These are phyloP conservation scores for Fusarium abutilonis DNA, from an alignment of 2,329 filamentous ascomycete genomes.

Conservation along the genomic window DNA sequence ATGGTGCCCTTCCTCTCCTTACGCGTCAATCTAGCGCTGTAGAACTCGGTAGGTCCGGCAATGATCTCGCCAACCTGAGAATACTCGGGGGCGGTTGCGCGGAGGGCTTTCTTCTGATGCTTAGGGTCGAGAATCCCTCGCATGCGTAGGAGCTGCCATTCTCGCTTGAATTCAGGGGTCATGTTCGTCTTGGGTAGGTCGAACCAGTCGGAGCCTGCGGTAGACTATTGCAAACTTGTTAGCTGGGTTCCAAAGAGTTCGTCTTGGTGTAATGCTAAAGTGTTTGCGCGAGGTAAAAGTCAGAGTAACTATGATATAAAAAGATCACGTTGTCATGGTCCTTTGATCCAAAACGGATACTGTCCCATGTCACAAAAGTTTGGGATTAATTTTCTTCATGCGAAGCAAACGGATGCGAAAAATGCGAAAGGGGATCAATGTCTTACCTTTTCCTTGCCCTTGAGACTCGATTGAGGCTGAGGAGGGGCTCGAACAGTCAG, in stretches of 20 bases:
- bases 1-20: slow-evolving; percentile 90
- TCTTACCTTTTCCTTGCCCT: slow-evolving; percentile 46
- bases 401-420: slow-evolving; percentile 32
- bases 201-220: slow-evolving; percentile 86
- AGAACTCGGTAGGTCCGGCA: slow-evolving; percentile 88
- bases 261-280: neutral
- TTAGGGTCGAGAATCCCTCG: slow-evolving; percentile 89
- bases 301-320: slow-evolving; percentile 79
- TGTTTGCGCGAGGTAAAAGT: slow-evolving; percentile 48
- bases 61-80: slow-evolving; percentile 90
- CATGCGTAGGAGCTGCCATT: slow-evolving; percentile 90
- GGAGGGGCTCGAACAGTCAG: slow-evolving; percentile 42
- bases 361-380: slow-evolving; percentile 52
- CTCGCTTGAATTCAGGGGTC: slow-evolving; percentile 85
- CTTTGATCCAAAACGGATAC: slow-evolving; percentile 54
- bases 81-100: slow-evolving; percentile 74
- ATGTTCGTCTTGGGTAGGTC: slow-evolving; percentile 85
- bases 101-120: slow-evolving; percentile 90
- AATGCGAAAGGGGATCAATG: no score
- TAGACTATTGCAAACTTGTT: slow-evolving; percentile 52
- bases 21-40: slow-evolving; percentile 80
- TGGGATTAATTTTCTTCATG: slow-evolving; percentile 55
- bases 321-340: slow-evolving; percentile 69
- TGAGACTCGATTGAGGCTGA: slow-evolving; percentile 36
- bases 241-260: slow-evolving; percentile 8